Evolutionary conservation across 148 eudicot genomes (phyloP).

Genomic region (Persicaria maculosa): DNA sequence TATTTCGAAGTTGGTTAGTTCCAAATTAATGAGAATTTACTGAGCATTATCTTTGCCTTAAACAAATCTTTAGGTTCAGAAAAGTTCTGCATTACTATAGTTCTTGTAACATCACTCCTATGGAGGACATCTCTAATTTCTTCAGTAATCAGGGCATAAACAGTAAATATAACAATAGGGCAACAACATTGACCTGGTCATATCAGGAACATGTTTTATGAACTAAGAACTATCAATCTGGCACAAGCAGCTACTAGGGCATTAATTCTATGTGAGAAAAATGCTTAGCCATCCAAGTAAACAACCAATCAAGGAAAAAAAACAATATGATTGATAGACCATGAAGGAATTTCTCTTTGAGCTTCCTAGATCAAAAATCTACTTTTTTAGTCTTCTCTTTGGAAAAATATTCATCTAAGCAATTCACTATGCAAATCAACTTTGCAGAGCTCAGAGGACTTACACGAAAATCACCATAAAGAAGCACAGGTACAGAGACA

Average conservation of each 20-base stretch:
- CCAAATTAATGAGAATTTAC: background rate
- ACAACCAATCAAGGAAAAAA: too few relatives aligned
- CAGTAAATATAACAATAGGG: too few relatives aligned
- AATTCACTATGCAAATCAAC: background rate
- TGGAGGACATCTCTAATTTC: too few relatives aligned
- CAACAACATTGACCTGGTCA: too few relatives aligned
- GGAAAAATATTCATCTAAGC: background rate
- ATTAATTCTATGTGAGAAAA: too few relatives aligned
- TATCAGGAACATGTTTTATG: too few relatives aligned
- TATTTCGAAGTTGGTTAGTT: background rate
- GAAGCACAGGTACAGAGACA: slow-evolving; percentile 96
- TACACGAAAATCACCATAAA: slow-evolving; percentile 93
- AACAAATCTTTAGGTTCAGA: background rate
- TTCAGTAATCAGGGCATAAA: too few relatives aligned
- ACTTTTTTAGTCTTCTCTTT: background rate
- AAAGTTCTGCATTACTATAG: background rate
- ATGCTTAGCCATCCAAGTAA: too few relatives aligned
- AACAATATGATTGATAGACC: background rate
- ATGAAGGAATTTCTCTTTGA: background rate
- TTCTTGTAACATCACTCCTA: background rate
- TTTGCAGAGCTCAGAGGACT: slow-evolving; percentile 24
- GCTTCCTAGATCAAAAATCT: background rate
- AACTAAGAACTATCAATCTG: too few relatives aligned
- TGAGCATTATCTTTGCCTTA: background rate
- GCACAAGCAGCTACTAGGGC: too few relatives aligned